Evolutionary conservation across 2,329 filamentous ascomycete genomes (phyloP).

Genomic region (Alternaria sp.): DNA sequence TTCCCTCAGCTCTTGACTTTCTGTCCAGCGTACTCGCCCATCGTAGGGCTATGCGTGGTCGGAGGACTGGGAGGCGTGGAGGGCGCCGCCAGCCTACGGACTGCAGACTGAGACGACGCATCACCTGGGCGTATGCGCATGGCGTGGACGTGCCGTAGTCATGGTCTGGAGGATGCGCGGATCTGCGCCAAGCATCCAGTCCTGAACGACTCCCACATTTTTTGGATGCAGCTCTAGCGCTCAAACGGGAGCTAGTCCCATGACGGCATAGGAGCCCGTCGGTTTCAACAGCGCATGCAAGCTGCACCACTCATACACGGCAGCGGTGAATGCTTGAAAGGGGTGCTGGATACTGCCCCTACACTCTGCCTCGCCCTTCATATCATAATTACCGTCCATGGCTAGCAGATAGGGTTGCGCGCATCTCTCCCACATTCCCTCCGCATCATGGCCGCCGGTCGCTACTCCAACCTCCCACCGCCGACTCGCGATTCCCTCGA

Average conservation of each 20-base stretch:
- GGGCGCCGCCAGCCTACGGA: constrained; percentile 32
- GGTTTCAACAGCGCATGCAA: constrained; percentile 25
- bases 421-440: constrained; percentile 20
- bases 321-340: constrained; percentile 13
- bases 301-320: constrained; percentile 23
- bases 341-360: constrained; percentile 22
- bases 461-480: constrained; percentile 45
- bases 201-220: constrained; percentile 16
- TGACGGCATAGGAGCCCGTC: constrained; percentile 23
- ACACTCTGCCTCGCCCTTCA: neutral
- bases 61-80: constrained; percentile 15
- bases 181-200: constrained; percentile 11
- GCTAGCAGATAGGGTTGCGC: constrained; percentile 22
- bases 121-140: constrained; percentile 32
- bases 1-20: constrained; percentile 11
- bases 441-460: constrained; percentile 44
- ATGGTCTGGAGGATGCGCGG: neutral
- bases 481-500: constrained; percentile 88
- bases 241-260: constrained; percentile 27
- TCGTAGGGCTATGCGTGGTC: constrained; percentile 13
- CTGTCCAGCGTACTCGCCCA: constrained; percentile 8
- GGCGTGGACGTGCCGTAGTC: constrained; percentile 5
- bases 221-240: constrained; percentile 17
- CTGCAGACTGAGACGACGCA: constrained; percentile 37
- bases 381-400: constrained; percentile 28